phyloP scores from a whole-genome alignment of 495 filamentous ascomycete species.

The Hypoxylon intermedium region DNA sequence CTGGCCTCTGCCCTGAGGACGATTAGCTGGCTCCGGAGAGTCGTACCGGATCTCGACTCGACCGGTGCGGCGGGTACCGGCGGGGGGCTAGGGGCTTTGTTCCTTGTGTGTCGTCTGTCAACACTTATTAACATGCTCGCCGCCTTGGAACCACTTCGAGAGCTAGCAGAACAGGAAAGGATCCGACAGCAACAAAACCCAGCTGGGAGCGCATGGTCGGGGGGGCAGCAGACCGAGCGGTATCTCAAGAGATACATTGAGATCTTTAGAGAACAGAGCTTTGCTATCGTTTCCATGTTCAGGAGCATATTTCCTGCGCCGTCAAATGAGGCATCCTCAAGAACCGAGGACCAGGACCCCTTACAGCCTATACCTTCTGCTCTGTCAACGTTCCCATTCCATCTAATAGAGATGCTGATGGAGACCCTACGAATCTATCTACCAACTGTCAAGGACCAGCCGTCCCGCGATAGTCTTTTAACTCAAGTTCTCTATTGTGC shows the following conservation, averaged over 20 bases:
- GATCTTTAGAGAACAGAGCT: slow-evolving; percentile 97
- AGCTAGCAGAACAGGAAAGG: slow-evolving; percentile 90
- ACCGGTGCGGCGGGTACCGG: slow-evolving; percentile 51
- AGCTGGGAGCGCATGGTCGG: slow-evolving; percentile 61
- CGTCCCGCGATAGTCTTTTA: slow-evolving; percentile 80
- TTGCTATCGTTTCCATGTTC: slow-evolving; percentile 92
- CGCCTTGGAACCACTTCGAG: slow-evolving; percentile 83
- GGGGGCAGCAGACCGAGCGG: slow-evolving; percentile 89
- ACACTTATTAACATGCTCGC: slow-evolving; percentile 81
- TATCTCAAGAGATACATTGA: slow-evolving; percentile 97
- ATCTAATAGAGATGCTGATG: slow-evolving; percentile 82
- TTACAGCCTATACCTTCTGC: slow-evolving; percentile 76
- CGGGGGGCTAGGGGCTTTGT: slow-evolving; percentile 74
- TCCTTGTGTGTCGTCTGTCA: slow-evolving; percentile 83
- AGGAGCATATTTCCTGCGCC: slow-evolving; percentile 80
- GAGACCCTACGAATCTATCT: slow-evolving; percentile 81
- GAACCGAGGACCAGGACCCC: slow-evolving; percentile 55
- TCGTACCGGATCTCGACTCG: slow-evolving; percentile 78
- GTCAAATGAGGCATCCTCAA: slow-evolving; percentile 32
- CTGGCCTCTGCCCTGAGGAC: slow-evolving; percentile 91
- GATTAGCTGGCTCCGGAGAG: slow-evolving; percentile 87
- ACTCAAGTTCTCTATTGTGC: slow-evolving; percentile 97
- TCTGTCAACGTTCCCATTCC: slow-evolving; percentile 82
- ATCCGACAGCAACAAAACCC: slow-evolving; percentile 45
- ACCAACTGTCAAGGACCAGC: slow-evolving; percentile 80